These are phyloP conservation scores for Kockiozyma suomiensis DNA, from an alignment of 805 yeast species.

Conservation along the genomic window DNA sequence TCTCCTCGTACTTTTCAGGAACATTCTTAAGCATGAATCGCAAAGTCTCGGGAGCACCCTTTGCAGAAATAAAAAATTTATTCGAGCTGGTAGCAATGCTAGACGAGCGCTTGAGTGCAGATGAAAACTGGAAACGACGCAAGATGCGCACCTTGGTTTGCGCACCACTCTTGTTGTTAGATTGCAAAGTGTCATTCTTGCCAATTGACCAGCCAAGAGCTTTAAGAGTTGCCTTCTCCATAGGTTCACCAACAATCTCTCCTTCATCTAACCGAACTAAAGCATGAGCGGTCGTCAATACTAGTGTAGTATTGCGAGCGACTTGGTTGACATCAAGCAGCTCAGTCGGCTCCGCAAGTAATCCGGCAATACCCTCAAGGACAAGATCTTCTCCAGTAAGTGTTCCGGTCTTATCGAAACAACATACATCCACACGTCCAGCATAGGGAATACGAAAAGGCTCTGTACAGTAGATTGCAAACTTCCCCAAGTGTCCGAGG, in stretches of 20 bases:
- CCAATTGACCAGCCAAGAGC: conserved; percentile 86
- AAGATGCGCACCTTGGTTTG: conserved; percentile 61
- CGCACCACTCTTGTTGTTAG: conserved; percentile 22
- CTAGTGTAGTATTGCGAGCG: conserved; percentile 67
- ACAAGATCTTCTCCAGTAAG: conserved; percentile 94
- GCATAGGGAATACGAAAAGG: conserved; percentile 98
- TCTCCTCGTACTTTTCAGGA: conserved; percentile 80
- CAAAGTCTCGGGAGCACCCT: conserved; percentile 98
- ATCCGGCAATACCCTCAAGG: conserved; percentile 94
- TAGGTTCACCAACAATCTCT: conserved; percentile 97
- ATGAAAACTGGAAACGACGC: conserved; percentile 96
- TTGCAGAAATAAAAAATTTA: conserved; percentile 75
- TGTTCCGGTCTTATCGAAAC: conserved; percentile 98
- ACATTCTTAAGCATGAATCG: conserved; percentile 69
- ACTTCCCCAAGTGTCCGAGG: conserved; percentile 81
- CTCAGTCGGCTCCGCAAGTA: conserved; percentile 47
- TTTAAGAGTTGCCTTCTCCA: conserved; percentile 94
- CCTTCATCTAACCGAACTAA: conserved; percentile 93
- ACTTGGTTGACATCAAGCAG: conserved; percentile 62
- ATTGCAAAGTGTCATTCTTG: conserved; percentile 57
- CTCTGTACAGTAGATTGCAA: conserved; percentile 92
- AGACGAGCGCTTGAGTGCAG: conserved; percentile 94
- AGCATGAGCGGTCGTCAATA: conserved; percentile 95
- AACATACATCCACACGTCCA: conserved; percentile 96
- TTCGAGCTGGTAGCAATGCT: conserved; percentile 50